Percentiles rank a stretch among this genome's conserved stretches.
phyloP scores from a whole-genome alignment of 169 alveolate genomes.

The Cryptosporidium tyzzeri region DNA sequence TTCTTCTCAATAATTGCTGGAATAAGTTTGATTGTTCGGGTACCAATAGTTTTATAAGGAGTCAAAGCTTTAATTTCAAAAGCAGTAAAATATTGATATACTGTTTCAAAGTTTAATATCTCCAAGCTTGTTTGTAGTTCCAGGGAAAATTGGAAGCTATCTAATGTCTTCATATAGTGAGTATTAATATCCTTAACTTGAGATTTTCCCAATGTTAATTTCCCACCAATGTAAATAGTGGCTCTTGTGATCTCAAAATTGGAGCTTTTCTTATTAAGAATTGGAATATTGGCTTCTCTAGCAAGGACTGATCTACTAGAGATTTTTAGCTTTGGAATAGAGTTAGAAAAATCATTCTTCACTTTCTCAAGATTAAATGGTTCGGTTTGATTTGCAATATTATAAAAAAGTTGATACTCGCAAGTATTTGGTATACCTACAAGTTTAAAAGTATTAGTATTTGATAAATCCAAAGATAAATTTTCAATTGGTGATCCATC shows the following conservation, averaged over 20 bases:
- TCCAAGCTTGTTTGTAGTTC: constrained; percentile 12
- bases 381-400: background rate
- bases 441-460: background rate
- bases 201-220: background rate
- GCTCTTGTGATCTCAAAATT: background rate
- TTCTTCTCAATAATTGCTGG: constrained; percentile 16
- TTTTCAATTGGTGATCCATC: constrained; percentile 33
- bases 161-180: background rate
- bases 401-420: constrained; percentile 27
- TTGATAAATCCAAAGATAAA: background rate
- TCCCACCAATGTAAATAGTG: background rate
- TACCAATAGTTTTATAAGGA: constrained; percentile 37
- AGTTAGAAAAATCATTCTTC: background rate
- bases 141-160: background rate
- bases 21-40: constrained; percentile 31
- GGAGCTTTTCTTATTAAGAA: background rate
- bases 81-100: background rate
- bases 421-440: constrained; percentile 27
- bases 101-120: background rate
- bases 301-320: constrained; percentile 29
- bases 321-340: constrained; percentile 21
- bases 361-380: background rate
- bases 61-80: constrained; percentile 50
- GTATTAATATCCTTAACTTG: background rate
- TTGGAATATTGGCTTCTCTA: constrained; percentile 27